These are phyloP conservation scores for Cladosporium austrohemisphaericum DNA, from an alignment of 2,329 filamentous ascomycete species.

Conservation along the genomic window DNA sequence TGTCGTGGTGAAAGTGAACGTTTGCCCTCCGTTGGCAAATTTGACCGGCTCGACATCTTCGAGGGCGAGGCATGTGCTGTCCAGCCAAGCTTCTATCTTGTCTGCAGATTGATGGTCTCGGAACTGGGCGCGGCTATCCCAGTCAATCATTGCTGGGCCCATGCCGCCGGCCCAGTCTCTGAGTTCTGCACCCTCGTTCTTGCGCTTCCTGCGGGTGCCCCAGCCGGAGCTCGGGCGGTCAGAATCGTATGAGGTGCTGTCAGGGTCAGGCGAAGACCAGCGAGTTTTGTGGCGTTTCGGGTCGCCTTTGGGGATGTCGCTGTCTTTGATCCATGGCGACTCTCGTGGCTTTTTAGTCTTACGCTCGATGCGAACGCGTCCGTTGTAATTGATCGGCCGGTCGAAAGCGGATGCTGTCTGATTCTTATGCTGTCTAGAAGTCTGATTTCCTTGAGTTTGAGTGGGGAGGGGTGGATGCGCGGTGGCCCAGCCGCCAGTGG, in stretches of 20 bases:
- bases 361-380: background rate
- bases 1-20: background rate
- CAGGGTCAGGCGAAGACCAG: background rate
- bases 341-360: slow-evolving; percentile 1
- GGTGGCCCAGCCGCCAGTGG: background rate
- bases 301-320: slow-evolving; percentile 7
- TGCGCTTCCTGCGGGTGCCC: background rate
- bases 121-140: slow-evolving; percentile 37
- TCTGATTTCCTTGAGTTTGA: background rate
- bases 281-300: slow-evolving; percentile 4
- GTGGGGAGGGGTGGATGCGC: background rate
- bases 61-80: background rate
- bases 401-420: no score
- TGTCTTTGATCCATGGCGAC: slow-evolving; percentile 16
- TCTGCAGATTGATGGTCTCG: slow-evolving; percentile 22
- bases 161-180: slow-evolving; percentile 46
- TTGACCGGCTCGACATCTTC: background rate
- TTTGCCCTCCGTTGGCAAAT: background rate
- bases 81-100: slow-evolving; percentile 29
- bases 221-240: slow-evolving; percentile 2
- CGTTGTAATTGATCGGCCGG: background rate
- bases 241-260: background rate
- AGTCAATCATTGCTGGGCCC: slow-evolving; percentile 46
- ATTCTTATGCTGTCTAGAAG: background rate
- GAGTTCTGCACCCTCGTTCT: slow-evolving; percentile 23